phyloP scores from a whole-genome alignment of 495 filamentous ascomycete genomes.

The Podospora didyma region DNA sequence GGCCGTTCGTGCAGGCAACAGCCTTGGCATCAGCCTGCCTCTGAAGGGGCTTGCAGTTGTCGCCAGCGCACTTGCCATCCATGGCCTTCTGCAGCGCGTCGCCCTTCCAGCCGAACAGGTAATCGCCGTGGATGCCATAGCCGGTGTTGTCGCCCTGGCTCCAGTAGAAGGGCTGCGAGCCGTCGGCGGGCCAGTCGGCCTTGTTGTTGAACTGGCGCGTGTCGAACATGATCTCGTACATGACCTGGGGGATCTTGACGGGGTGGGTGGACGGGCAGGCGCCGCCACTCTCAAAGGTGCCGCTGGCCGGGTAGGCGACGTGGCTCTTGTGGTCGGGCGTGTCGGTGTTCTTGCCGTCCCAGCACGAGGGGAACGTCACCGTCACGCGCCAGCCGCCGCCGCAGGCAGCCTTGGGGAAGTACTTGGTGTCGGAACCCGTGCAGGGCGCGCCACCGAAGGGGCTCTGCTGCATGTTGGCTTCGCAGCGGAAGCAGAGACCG shows the following conservation, averaged over 20 bases:
- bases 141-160: slow-evolving; percentile 21
- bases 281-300: slow-evolving; percentile 37
- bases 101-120: slow-evolving; percentile 7
- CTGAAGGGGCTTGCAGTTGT: slow-evolving; percentile 31
- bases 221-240: slow-evolving; percentile 49
- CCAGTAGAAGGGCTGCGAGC: slow-evolving; percentile 38
- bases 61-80: slow-evolving; percentile 43
- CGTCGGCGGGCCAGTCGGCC: slow-evolving; percentile 40
- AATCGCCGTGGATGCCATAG: slow-evolving; percentile 24
- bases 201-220: slow-evolving; percentile 43
- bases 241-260: slow-evolving; percentile 42
- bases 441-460: slow-evolving; percentile 32
- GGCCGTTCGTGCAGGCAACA: slow-evolving; percentile 14
- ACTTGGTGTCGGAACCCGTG: slow-evolving; percentile 22
- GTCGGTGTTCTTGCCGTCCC: slow-evolving; percentile 55
- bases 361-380: slow-evolving; percentile 50
- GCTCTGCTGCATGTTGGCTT: slow-evolving; percentile 29
- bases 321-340: slow-evolving; percentile 24
- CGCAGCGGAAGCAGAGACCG: slow-evolving; percentile 44
- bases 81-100: slow-evolving; percentile 41
- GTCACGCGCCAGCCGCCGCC: slow-evolving; percentile 43
- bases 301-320: slow-evolving; percentile 35
- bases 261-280: slow-evolving; percentile 45
- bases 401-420: slow-evolving; percentile 43
- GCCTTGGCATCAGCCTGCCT: slow-evolving; percentile 28